phyloP scores from a whole-genome alignment of 2,329 filamentous ascomycete species.

The Phoma sp. region DNA sequence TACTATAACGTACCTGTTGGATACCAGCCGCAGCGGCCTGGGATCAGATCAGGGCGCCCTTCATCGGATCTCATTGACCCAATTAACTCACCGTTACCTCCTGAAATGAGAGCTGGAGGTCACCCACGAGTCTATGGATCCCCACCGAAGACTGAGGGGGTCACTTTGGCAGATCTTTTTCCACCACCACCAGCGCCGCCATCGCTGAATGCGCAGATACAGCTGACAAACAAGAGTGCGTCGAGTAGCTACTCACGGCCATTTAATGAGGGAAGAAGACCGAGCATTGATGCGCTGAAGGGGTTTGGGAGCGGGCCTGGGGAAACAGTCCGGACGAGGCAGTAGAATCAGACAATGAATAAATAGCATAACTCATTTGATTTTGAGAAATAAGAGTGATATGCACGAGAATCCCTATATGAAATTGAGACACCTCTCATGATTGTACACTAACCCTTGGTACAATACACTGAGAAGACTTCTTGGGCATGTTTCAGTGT shows the following conservation, averaged over 20 bases:
- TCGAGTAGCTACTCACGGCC: slow-evolving; percentile 14
- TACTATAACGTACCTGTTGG: slow-evolving; percentile 21
- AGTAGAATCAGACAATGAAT: not conserved
- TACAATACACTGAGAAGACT: too few species aligned
- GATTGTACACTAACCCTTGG: too few species aligned
- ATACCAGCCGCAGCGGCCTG: slow-evolving; percentile 9
- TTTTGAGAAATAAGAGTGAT: not conserved
- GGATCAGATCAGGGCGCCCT: slow-evolving; percentile 10
- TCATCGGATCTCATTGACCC: slow-evolving; percentile 23
- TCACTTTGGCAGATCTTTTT: slow-evolving; percentile 20
- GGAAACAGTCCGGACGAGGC: not conserved
- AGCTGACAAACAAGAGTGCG: slow-evolving; percentile 4
- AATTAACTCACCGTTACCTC: slow-evolving; percentile 3
- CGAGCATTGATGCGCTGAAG: not conserved
- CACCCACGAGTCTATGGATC: not conserved
- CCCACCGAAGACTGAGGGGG: slow-evolving; percentile 19
- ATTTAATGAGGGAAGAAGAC: slow-evolving; percentile 5
- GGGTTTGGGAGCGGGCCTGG: not conserved
- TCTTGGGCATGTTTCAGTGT: too few species aligned
- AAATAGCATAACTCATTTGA: not conserved
- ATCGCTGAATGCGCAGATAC: slow-evolving; percentile 3
- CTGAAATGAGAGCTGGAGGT: not conserved
- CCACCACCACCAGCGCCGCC: slow-evolving; percentile 22
- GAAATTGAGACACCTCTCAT: too few species aligned
- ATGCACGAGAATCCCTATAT: not conserved